Percentiles rank a stretch among this genome's conserved stretches.
phyloP scores from a whole-genome alignment of 257 asterid species.

The Oldenlandia corymbosa region DNA sequence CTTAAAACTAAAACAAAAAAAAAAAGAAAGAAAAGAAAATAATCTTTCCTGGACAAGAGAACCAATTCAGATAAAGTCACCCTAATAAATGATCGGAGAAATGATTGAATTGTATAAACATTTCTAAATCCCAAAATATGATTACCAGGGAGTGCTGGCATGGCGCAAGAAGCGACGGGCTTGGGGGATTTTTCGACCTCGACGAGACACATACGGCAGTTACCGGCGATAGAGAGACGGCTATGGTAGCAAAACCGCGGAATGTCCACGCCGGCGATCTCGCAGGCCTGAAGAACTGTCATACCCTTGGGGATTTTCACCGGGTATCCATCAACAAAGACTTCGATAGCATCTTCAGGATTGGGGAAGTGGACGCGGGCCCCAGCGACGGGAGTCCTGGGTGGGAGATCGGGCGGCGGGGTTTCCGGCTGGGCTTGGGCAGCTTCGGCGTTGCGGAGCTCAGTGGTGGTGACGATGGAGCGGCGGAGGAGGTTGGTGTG shows the following conservation, averaged over 20 bases:
- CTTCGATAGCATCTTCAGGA: constrained; percentile 86
- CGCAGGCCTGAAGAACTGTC: constrained; percentile 94
- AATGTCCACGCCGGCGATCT: constrained; percentile 84
- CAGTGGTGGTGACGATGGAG: constrained; percentile 69
- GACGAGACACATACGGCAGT: constrained; percentile 95
- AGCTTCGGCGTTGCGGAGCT: constrained; percentile 67
- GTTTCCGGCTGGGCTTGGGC: constrained; percentile 44
- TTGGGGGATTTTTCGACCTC: constrained; percentile 97
- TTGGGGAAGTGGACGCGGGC: constrained; percentile 75
- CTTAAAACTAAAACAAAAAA: not conserved
- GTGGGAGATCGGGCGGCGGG: constrained; percentile 46
- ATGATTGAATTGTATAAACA: not conserved
- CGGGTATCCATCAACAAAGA: constrained; percentile 82
- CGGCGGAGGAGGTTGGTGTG: constrained; percentile 42
- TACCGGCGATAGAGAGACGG: constrained; percentile 87
- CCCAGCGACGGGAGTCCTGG: constrained; percentile 64
- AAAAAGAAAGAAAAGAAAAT: no score
- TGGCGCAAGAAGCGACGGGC: constrained; percentile 97
- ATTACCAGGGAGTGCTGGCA: constrained; percentile 93
- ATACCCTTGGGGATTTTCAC: constrained; percentile 90
- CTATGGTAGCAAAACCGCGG: constrained; percentile 85
- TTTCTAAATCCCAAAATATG: not conserved
- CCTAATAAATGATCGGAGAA: no score
- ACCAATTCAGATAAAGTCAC: not conserved
- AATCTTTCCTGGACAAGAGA: not conserved